A percentile compares a stretch with the other conserved stretches of the same genome.
Evolutionary conservation across 148 eudicot genomes (phyloP).

Genomic region (Simmondsia chinensis): DNA sequence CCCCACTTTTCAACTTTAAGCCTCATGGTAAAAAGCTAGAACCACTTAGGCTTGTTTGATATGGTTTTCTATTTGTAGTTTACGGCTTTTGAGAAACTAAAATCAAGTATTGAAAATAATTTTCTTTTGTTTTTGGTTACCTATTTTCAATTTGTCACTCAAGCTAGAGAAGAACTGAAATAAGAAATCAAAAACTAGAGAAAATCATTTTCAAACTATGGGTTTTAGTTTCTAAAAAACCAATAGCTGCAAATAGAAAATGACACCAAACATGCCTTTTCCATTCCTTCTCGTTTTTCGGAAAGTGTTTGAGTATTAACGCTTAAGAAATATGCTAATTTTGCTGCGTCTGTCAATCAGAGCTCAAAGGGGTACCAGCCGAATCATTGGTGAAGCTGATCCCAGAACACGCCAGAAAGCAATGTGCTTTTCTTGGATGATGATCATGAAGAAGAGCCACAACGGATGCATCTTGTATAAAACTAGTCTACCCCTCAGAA

Average conservation of each 20-base stretch:
- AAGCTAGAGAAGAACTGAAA: too few species aligned
- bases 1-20: constrained; percentile 78
- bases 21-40: constrained; percentile 41
- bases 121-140: too few species aligned
- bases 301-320: not conserved
- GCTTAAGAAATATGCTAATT: not conserved
- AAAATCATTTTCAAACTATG: too few species aligned
- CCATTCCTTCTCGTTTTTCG: not conserved
- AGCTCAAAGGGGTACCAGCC: constrained; percentile 53
- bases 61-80: too few species aligned
- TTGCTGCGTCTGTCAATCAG: constrained; percentile 29
- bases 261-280: too few species aligned
- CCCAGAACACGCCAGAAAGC: constrained; percentile 82
- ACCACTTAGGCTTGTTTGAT: not conserved
- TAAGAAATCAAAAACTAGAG: too few species aligned
- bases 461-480: not conserved
- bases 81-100: too few species aligned
- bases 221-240: too few species aligned
- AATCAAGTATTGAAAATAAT: too few species aligned
- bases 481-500: constrained; percentile 1
- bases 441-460: constrained; percentile 14
- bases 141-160: too few species aligned
- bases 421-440: constrained; percentile 38
- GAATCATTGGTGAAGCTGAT: constrained; percentile 50
- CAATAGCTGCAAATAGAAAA: too few species aligned